These are phyloP conservation scores for Pseudonectria buxi DNA, from an alignment of 2,329 filamentous ascomycete genomes.

Conservation along the genomic window DNA sequence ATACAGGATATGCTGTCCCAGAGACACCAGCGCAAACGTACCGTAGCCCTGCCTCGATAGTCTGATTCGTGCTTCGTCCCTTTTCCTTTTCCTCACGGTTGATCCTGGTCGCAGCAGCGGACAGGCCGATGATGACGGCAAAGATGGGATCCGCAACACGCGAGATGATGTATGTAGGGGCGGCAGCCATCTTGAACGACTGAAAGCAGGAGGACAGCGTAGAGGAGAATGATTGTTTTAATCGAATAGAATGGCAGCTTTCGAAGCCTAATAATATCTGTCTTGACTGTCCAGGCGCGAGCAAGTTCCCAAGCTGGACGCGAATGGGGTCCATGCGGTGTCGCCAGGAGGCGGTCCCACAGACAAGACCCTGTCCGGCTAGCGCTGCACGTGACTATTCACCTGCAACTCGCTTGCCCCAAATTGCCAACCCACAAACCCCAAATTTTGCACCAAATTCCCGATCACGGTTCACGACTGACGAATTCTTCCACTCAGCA, in stretches of 20 bases:
- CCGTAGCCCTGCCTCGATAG: slow-evolving; percentile 39
- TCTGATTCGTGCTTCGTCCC: slow-evolving; percentile 46
- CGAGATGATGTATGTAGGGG: slow-evolving; percentile 55
- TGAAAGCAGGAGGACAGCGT: not conserved
- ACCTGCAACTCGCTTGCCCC: slow-evolving; percentile 33
- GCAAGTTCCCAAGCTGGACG: no score
- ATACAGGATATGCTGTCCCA: no score
- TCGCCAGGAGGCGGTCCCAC: no score
- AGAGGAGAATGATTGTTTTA: not conserved
- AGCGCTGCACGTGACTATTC: slow-evolving; percentile 28
- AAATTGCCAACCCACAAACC: slow-evolving; percentile 36
- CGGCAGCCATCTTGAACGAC: slow-evolving; percentile 36
- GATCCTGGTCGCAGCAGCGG: slow-evolving; percentile 50
- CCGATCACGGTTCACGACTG: slow-evolving; percentile 27
- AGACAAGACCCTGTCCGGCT: not conserved
- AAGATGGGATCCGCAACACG: slow-evolving; percentile 52
- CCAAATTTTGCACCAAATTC: slow-evolving; percentile 34
- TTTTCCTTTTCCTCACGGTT: slow-evolving; percentile 55
- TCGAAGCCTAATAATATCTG: no score
- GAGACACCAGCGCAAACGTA: slow-evolving; percentile 13
- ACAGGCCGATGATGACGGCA: slow-evolving; percentile 48
- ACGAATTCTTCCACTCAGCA: slow-evolving; percentile 28
- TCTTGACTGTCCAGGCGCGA: no score
- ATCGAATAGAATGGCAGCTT: no score
- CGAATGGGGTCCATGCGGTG: no score